Evolutionary conservation across 768 basidiomycete species (phyloP).

Genomic region (Termitomyces heimii): DNA sequence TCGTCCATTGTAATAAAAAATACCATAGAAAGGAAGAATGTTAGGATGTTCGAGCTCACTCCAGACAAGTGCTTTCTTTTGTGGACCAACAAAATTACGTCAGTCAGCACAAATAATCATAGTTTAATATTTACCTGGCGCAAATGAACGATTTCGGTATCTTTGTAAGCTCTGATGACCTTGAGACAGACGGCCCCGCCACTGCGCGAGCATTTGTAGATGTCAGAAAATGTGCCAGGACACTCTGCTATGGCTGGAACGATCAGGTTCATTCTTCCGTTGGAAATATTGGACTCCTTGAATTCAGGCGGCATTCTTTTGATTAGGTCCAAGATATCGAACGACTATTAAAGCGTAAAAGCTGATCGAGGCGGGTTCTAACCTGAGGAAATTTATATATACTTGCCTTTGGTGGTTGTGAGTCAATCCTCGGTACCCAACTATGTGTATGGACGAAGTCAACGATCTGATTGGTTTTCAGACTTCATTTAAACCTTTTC

Average conservation of each 20-base stretch:
- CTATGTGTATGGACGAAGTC: not conserved
- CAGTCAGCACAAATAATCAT: not conserved
- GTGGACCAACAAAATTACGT: not conserved
- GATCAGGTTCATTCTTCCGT: not conserved
- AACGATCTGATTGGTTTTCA: not conserved
- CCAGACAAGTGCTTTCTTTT: not conserved
- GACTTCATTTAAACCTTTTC: not conserved
- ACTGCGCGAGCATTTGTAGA: not conserved
- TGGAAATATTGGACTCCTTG: not conserved
- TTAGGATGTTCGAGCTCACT: not conserved
- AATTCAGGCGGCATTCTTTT: not conserved
- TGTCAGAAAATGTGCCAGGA: not conserved
- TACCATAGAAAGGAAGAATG: slow-evolving; percentile 13
- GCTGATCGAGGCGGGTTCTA: not conserved
- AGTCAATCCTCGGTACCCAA: not conserved
- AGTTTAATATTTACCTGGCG: not conserved
- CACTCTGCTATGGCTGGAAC: not conserved
- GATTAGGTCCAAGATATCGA: not conserved
- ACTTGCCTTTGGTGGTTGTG: not conserved
- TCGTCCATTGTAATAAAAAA: not conserved
- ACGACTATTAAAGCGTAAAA: not conserved
- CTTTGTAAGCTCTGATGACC: not conserved
- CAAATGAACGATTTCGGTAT: not conserved
- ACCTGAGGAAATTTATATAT: not conserved
- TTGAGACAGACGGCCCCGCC: not conserved